These are phyloP conservation scores for Sicyos edulis DNA, from an alignment of 306 rosid species.

Conservation along the genomic window DNA sequence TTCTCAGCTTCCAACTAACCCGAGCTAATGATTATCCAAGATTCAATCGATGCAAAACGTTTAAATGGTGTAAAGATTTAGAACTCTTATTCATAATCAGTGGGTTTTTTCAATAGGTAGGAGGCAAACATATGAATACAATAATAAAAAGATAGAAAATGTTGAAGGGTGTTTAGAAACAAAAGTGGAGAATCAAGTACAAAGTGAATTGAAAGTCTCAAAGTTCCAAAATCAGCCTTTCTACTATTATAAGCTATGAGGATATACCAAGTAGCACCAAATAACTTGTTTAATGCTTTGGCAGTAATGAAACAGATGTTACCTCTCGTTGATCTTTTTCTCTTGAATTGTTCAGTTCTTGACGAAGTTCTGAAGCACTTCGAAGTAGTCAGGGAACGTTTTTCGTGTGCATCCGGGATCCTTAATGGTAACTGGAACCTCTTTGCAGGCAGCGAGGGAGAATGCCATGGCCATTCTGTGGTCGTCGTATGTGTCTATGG, in stretches of 20 bases:
- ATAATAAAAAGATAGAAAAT: too few relatives aligned
- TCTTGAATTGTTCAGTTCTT: slow-evolving; percentile 41
- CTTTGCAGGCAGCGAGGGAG: slow-evolving; percentile 94
- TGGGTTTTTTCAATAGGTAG: too few relatives aligned
- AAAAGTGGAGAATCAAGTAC: slow-evolving; percentile 18
- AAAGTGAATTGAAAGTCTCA: slow-evolving; percentile 11
- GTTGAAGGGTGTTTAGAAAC: not conserved
- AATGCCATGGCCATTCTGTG: slow-evolving; percentile 99
- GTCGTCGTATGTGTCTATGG: slow-evolving; percentile 92
- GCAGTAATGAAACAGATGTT: not conserved
- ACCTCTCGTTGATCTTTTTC: not conserved
- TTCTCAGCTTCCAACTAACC: not conserved
- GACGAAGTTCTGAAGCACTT: slow-evolving; percentile 71
- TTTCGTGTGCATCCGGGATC: slow-evolving; percentile 98
- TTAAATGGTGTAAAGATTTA: not conserved
- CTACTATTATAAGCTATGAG: slow-evolving; percentile 10
- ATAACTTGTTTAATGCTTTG: too few relatives aligned
- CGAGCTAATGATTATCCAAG: not conserved
- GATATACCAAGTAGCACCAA: too few relatives aligned
- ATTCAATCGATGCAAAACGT: not conserved
- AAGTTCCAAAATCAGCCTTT: slow-evolving; percentile 18
- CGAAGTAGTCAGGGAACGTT: slow-evolving; percentile 95
- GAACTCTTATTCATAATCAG: not conserved
- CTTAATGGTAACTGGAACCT: slow-evolving; percentile 87
- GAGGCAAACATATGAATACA: too few relatives aligned